A percentile compares a stretch with the other conserved stretches of the same genome.
Conservation (phyloP, 2,329 filamentous ascomycete genomes). For the Endoconidiophora laricicola region DNA sequence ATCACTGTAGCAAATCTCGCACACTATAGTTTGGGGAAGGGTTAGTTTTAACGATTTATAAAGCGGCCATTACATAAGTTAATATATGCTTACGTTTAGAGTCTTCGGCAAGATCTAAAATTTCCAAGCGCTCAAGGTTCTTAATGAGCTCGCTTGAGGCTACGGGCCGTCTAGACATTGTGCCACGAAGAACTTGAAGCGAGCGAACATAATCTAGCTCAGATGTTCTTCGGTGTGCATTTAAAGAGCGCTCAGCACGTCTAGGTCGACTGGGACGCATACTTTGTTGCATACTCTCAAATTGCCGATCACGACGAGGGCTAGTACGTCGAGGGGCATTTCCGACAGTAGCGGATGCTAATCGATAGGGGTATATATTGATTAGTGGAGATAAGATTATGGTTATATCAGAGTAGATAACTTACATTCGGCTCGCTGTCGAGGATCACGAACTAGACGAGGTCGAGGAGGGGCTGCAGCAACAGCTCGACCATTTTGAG, state of each 20-base stretch:
- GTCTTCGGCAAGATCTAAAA: conserved; percentile 26
- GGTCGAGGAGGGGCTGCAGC: too few relatives aligned
- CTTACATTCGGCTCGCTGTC: background rate
- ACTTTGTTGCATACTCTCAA: background rate
- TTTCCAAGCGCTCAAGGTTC: conserved; percentile 29
- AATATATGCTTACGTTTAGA: conserved; percentile 12
- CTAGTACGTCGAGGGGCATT: conserved; percentile 6
- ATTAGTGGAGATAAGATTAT: background rate
- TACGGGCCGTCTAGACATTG: conserved; percentile 27
- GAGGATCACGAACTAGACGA: background rate
- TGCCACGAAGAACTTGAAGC: conserved; percentile 29
- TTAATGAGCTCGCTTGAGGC: conserved; percentile 31
- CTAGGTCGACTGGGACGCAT: background rate
- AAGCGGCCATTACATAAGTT: background rate
- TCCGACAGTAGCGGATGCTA: background rate
- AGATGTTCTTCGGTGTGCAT: background rate
- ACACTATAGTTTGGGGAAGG: conserved; percentile 24
- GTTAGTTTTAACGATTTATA: background rate
- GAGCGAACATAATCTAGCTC: conserved; percentile 7
- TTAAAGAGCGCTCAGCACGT: too few relatives aligned
- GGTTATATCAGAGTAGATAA: background rate
- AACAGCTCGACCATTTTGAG: too few relatives aligned
- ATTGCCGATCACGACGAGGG: conserved; percentile 10
- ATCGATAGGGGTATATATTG: background rate
- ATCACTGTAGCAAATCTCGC: conserved; percentile 49